These are phyloP conservation scores for Rhodosporidiobolus odoratus DNA, from an alignment of 768 basidiomycete genomes.

Conservation along the genomic window DNA sequence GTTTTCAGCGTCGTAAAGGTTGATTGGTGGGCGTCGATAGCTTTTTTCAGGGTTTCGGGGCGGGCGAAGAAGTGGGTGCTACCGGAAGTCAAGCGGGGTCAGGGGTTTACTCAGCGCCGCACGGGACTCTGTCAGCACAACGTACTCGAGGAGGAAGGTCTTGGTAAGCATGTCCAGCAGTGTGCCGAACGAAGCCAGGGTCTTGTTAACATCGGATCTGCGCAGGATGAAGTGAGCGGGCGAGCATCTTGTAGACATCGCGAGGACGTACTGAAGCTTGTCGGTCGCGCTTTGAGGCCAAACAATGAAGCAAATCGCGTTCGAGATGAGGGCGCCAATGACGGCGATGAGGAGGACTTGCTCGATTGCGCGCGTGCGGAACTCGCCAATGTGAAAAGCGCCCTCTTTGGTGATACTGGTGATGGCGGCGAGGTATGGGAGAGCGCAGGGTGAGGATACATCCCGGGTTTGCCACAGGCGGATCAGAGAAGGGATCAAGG, in stretches of 20 bases:
- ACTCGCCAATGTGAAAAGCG: constrained; percentile 38
- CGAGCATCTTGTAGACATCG: neutral
- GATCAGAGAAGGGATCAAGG: neutral
- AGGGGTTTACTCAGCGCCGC: too few species aligned
- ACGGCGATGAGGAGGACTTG: constrained; percentile 56
- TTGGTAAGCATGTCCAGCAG: constrained; percentile 73
- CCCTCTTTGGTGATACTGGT: constrained; percentile 41
- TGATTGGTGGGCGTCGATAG: constrained; percentile 76
- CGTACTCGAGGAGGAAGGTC: constrained; percentile 73
- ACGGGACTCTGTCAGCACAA: too few species aligned
- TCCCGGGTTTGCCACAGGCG: neutral
- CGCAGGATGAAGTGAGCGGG: neutral
- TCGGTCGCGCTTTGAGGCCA: constrained; percentile 81
- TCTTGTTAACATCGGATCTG: constrained; percentile 60
- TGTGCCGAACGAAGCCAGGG: constrained; percentile 79
- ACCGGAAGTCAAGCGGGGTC: neutral
- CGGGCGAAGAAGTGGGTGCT: constrained; percentile 54
- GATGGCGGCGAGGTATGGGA: neutral
- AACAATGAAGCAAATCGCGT: constrained; percentile 72
- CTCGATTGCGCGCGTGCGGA: constrained; percentile 33
- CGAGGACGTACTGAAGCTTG: constrained; percentile 58
- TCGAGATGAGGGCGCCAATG: constrained; percentile 70
- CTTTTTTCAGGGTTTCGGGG: constrained; percentile 62
- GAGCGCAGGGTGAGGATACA: neutral
- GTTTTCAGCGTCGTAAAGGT: constrained; percentile 86